A percentile compares a stretch with the other conserved stretches of the same genome.
Evolutionary conservation across 129 eudicot species (phyloP).

Genomic region (Artemisia tridentata): DNA sequence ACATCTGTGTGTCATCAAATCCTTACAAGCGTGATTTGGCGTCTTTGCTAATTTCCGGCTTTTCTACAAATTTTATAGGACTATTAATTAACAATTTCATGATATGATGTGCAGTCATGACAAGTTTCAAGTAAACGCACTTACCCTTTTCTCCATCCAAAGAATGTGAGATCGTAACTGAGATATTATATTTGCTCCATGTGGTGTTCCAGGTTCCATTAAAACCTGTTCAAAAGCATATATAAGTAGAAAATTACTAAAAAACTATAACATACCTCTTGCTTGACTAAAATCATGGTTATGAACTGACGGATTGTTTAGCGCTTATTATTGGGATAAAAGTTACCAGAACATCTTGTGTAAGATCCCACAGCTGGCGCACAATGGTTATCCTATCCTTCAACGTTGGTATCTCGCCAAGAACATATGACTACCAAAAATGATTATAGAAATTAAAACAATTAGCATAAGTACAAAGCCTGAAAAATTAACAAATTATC

Average conservation of each 20-base stretch:
- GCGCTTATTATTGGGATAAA: constrained; percentile 18
- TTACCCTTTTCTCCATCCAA: constrained; percentile 99
- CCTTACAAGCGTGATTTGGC: constrained; percentile 40
- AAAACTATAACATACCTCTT: no score
- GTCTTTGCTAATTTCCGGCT: constrained; percentile 53
- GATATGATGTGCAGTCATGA: constrained; percentile 7
- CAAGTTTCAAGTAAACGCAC: constrained; percentile 8
- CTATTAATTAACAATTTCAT: constrained; percentile 5
- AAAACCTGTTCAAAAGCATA: constrained; percentile 52
- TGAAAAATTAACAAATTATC: no score
- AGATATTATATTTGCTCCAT: constrained; percentile 84
- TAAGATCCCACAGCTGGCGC: constrained; percentile 95
- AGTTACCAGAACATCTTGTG: constrained; percentile 76
- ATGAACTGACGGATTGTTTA: background rate
- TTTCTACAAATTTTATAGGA: constrained; percentile 42
- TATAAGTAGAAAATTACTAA: no score
- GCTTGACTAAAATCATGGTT: constrained; percentile 7
- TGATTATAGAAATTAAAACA: constrained; percentile 11
- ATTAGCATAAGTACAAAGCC: background rate
- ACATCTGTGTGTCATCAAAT: constrained; percentile 46
- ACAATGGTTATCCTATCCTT: constrained; percentile 81
- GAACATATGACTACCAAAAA: constrained; percentile 76
- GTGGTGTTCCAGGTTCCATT: constrained; percentile 97
- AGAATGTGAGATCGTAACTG: constrained; percentile 88
- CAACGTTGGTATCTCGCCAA: constrained; percentile 91